Conservation (phyloP, 306 rosid genomes). For the Medicago truncatula region DNA sequence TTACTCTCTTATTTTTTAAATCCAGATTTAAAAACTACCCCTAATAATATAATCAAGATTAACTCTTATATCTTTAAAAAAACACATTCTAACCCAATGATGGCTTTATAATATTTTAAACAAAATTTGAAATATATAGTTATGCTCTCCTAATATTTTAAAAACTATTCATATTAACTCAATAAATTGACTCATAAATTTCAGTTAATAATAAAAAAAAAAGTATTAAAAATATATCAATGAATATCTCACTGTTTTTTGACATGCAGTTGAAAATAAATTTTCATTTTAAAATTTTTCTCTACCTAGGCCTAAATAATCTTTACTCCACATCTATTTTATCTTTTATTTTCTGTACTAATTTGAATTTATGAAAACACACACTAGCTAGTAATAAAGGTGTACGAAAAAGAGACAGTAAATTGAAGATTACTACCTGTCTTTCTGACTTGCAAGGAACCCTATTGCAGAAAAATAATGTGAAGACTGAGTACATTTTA, state of each 20-base stretch:
- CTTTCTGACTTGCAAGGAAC: slow-evolving; percentile 44
- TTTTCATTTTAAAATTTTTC: not conserved
- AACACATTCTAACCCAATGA: not conserved
- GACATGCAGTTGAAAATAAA: too few species aligned
- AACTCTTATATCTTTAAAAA: not conserved
- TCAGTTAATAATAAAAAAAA: too few species aligned
- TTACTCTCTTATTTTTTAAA: not conserved
- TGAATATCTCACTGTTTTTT: too few species aligned
- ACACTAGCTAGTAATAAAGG: not conserved
- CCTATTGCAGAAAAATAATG: slow-evolving; percentile 39
- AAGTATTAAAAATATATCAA: too few species aligned
- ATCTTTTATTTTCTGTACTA: not conserved
- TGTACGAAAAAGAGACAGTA: slow-evolving; percentile 35
- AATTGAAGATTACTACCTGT: slow-evolving; percentile 46
- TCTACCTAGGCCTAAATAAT: not conserved
- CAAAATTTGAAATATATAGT: too few species aligned
- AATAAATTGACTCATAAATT: not conserved
- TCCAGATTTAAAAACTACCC: not conserved
- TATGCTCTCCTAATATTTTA: not conserved
- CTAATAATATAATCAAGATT: too few species aligned
- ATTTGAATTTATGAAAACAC: not conserved
- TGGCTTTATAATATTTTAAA: not conserved
- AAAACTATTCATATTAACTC: not conserved
- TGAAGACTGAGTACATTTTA: slow-evolving; percentile 12
- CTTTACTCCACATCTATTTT: not conserved